Evolutionary conservation across 78 protist genomes (phyloP).

Genomic region (Capsaspora owczarzaki): DNA sequence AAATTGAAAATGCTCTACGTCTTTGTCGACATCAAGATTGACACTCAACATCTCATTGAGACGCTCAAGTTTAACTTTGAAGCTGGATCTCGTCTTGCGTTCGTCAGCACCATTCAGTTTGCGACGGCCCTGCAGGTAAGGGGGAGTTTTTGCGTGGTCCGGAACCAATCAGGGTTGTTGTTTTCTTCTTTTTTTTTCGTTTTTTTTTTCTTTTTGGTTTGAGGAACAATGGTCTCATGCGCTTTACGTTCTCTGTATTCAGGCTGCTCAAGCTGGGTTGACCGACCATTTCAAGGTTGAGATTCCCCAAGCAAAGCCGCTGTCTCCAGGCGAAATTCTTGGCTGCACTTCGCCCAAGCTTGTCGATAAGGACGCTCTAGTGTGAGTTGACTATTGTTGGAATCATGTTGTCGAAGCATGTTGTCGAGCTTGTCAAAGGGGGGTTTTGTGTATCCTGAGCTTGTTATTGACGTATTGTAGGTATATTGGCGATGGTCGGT

Average conservation of each 20-base stretch:
- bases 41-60: slow-evolving; percentile 70
- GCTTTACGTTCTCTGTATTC: too few relatives aligned
- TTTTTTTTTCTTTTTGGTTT: too few relatives aligned
- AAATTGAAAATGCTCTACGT: slow-evolving; percentile 71
- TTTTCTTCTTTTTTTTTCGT: too few relatives aligned
- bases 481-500: slow-evolving; percentile 95
- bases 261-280: slow-evolving; percentile 35
- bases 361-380: background rate
- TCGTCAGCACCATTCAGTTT: slow-evolving; percentile 87
- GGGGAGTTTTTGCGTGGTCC: background rate
- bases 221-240: too few relatives aligned
- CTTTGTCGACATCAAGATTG: slow-evolving; percentile 86
- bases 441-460: too few relatives aligned
- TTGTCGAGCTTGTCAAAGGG: too few relatives aligned
- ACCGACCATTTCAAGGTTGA: slow-evolving; percentile 21
- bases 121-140: slow-evolving; percentile 57
- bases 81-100: slow-evolving; percentile 17
- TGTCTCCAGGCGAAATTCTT: slow-evolving; percentile 88
- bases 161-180: too few relatives aligned
- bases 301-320: slow-evolving; percentile 86
- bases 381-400: too few relatives aligned
- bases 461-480: too few relatives aligned
- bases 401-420: too few relatives aligned
- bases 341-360: slow-evolving; percentile 35
- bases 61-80: slow-evolving; percentile 62